Percentiles rank a stretch among this genome's conserved stretches.
phyloP scores from a whole-genome alignment of 768 basidiomycete species.

The Gloeostereum incarnatum region DNA sequence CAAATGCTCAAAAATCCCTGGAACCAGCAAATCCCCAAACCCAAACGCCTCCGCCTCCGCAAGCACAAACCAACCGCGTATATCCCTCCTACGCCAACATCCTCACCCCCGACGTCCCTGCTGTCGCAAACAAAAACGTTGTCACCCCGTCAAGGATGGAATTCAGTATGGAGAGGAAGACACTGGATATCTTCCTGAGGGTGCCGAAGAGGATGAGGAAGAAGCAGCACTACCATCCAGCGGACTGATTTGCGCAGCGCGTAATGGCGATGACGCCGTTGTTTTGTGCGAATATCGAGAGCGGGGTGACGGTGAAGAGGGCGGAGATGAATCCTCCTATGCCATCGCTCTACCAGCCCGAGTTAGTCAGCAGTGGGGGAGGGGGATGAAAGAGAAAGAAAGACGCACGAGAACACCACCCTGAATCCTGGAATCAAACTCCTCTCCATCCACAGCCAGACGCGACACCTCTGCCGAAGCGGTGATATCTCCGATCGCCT shows the following conservation, averaged over 20 bases:
- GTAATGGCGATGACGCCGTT: constrained; percentile 81
- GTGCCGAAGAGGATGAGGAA: constrained; percentile 78
- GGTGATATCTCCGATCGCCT: constrained; percentile 80
- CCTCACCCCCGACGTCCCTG: constrained; percentile 44
- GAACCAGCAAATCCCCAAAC: constrained; percentile 60
- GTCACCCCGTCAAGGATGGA: constrained; percentile 80
- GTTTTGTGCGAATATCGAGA: constrained; percentile 76
- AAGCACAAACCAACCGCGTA: constrained; percentile 56
- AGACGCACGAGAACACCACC: constrained; percentile 61
- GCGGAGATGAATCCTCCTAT: constrained; percentile 73
- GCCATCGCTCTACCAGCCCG: constrained; percentile 63
- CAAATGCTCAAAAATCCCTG: constrained; percentile 54
- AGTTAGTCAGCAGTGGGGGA: constrained; percentile 32
- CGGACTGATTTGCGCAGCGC: constrained; percentile 71
- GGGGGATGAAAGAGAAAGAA: no score
- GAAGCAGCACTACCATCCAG: constrained; percentile 70
- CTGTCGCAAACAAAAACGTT: constrained; percentile 77
- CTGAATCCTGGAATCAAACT: constrained; percentile 78
- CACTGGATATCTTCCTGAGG: constrained; percentile 74
- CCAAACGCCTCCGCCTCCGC: constrained; percentile 64
- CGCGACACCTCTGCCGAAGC: constrained; percentile 78
- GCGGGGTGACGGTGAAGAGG: constrained; percentile 71
- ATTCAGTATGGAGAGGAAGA: constrained; percentile 80
- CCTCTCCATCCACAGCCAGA: constrained; percentile 59
- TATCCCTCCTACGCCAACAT: constrained; percentile 55